Evolutionary conservation across 2,329 filamentous ascomycete species (phyloP), one percentile per base, ranked within the genome.

Genomic region (Berkeleyomyces basicola): DNA sequence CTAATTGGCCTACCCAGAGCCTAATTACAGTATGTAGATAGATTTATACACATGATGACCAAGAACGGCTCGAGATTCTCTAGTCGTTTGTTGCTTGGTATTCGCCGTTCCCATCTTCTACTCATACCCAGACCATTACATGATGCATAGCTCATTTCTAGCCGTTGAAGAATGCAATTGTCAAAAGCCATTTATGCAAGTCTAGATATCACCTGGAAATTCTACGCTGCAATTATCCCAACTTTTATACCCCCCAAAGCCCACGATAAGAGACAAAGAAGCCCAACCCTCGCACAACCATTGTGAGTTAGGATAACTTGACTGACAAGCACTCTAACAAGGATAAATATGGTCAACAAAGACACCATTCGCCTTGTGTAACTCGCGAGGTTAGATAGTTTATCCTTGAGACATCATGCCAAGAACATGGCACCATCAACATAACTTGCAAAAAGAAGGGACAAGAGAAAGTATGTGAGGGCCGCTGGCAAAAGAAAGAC

Each of bases 51-150:
- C 43, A 14, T 36, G 14, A 31, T 2, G 33, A 31, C 10, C 42
- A 36, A 53, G 49, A 75, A 23, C 23, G 23, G 23, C 23, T 23
- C 23, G 23, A 23, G 23, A 23, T 23, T 23, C 23, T 23, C 23
- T 23, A 2, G 2, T 23, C 23, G 23, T 23, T 23, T 23, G 23
- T 23, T 23, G 37, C 7, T 33, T 47, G 31, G 14, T 10, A 14
- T 10, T 37, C 51, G 33, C 51, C 37, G 69, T 68, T 69, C 66
- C 65, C 66, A 68, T 69, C 67, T 31, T 46, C 10, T 23, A 4
- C 47, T n/a, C 16, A n/a, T 16, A 7, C 16, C n/a, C n/a, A 51
- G 47, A 51, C 47, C 23, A 23, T 23, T 23, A 23, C 23, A 23
- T 23, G 23, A 23, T 23, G 23, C 23, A 23, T 23, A 23, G 23